Evolutionary conservation across 495 filamentous ascomycete genomes (phyloP).

Genomic region (Penicillium macrosclerotiorum): DNA sequence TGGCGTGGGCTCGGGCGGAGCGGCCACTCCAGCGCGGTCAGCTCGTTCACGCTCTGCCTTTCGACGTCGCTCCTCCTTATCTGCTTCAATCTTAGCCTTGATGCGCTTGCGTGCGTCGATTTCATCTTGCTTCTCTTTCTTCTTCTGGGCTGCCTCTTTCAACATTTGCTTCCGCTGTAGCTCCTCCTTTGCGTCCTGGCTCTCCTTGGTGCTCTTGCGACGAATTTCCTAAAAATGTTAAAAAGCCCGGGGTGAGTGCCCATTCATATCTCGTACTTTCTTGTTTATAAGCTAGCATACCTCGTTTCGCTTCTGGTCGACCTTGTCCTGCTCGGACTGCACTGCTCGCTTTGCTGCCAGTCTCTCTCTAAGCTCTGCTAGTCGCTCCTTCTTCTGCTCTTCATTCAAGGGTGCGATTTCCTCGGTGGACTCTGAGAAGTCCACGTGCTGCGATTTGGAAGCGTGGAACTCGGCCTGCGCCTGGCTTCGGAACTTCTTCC

Average conservation of each 20-base stretch:
- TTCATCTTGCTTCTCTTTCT: slow-evolving; percentile 85
- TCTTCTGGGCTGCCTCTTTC: slow-evolving; percentile 83
- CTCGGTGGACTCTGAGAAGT: slow-evolving; percentile 91
- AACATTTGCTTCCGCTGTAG: slow-evolving; percentile 81
- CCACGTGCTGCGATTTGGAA: slow-evolving; percentile 79
- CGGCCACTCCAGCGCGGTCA: slow-evolving; percentile 68
- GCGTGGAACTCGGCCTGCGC: slow-evolving; percentile 88
- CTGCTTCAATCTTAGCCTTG: slow-evolving; percentile 86
- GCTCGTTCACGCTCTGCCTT: slow-evolving; percentile 85
- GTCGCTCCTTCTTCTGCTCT: slow-evolving; percentile 78
- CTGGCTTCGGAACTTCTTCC: slow-evolving; percentile 80
- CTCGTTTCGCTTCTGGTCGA: slow-evolving; percentile 87
- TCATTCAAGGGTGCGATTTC: slow-evolving; percentile 87
- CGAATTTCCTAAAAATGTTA: slow-evolving; percentile 66
- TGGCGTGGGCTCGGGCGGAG: slow-evolving; percentile 43
- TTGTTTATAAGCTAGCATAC: too few species aligned
- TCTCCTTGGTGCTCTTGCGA: slow-evolving; percentile 75
- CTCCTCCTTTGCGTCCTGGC: slow-evolving; percentile 77
- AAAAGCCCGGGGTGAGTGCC: background rate
- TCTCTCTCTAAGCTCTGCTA: slow-evolving; percentile 71
- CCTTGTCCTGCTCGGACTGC: slow-evolving; percentile 72
- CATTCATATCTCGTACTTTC: too few species aligned
- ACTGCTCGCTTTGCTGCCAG: slow-evolving; percentile 69
- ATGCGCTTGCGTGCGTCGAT: slow-evolving; percentile 81
- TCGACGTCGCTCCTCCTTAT: slow-evolving; percentile 78